Conservation (phyloP, 352 stramenopile species). For the Discostella stelligera region DNA sequence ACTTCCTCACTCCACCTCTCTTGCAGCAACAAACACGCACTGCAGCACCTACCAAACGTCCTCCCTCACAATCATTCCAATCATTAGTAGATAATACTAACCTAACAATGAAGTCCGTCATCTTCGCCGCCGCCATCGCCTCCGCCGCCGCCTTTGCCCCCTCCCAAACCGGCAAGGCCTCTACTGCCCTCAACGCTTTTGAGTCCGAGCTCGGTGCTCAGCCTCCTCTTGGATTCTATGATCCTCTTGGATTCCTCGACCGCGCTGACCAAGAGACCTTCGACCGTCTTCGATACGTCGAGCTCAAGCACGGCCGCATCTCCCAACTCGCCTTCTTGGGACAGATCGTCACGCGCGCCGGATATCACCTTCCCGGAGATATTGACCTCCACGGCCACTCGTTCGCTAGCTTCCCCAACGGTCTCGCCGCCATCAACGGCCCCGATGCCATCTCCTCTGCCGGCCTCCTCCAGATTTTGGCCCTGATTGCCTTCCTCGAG, state of each 20-base stretch:
- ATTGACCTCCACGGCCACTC: constrained; percentile 48
- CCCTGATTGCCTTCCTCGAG: constrained; percentile 48
- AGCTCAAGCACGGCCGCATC: constrained; percentile 75
- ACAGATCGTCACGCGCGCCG: constrained; percentile 48
- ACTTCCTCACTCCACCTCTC: no score
- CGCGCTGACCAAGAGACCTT: constrained; percentile 62
- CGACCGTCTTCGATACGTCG: constrained; percentile 67
- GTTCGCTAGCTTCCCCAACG: constrained; percentile 47
- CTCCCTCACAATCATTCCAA: no score
- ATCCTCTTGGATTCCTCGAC: constrained; percentile 66
- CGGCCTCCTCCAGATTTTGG: constrained; percentile 48
- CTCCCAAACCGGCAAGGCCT: constrained; percentile 15
- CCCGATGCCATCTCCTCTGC: constrained; percentile 40
- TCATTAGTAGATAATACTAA: no score
- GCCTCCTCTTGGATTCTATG: constrained; percentile 73
- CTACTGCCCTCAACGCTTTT: constrained; percentile 40
- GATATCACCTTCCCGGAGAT: constrained; percentile 32
- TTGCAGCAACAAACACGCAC: no score
- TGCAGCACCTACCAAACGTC: no score
- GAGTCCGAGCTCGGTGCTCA: constrained; percentile 66
- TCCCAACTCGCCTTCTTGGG: constrained; percentile 62
- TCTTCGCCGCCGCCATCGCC: constrained; percentile 59
- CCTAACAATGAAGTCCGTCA: no score
- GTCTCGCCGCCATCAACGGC: constrained; percentile 28
- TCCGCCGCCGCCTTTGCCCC: constrained; percentile 41